Conservation (phyloP, 306 rosid genomes). For the Abrus pulchellus region DNA sequence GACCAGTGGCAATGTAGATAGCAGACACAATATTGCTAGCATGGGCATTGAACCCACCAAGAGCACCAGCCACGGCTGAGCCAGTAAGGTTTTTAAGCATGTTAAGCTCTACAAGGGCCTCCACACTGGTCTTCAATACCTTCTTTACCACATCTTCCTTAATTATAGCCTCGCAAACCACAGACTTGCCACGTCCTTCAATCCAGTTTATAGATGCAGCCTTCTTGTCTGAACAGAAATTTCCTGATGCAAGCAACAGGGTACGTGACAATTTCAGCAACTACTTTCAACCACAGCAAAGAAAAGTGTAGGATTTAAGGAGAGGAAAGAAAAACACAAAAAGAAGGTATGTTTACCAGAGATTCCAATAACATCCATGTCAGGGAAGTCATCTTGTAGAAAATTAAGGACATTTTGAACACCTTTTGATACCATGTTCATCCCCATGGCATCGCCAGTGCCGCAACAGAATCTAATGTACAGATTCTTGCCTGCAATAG, state of each 20-base stretch:
- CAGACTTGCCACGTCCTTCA: slow-evolving; percentile 80
- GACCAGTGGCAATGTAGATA: slow-evolving; percentile 78
- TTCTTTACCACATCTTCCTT: slow-evolving; percentile 72
- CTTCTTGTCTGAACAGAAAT: slow-evolving; percentile 82
- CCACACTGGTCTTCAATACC: slow-evolving; percentile 72
- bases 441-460: slow-evolving; percentile 90
- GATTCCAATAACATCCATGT: slow-evolving; percentile 84
- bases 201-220: slow-evolving; percentile 81
- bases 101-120: slow-evolving; percentile 69
- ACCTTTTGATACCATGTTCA: slow-evolving; percentile 89
- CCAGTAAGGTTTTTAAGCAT: slow-evolving; percentile 80
- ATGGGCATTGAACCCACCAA: slow-evolving; percentile 84
- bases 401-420: slow-evolving; percentile 77
- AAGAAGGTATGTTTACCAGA: slow-evolving; percentile 58
- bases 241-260: slow-evolving; percentile 60
- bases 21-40: slow-evolving; percentile 86
- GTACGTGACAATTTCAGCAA: slow-evolving; percentile 27
- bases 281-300: slow-evolving; percentile 20
- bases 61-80: slow-evolving; percentile 77
- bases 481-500: slow-evolving; percentile 71
- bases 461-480: slow-evolving; percentile 73
- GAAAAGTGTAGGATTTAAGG: neutral
- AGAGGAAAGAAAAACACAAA: neutral
- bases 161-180: slow-evolving; percentile 73
- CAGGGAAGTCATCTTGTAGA: slow-evolving; percentile 69